phyloP scores from a whole-genome alignment of 2,329 filamentous ascomycete genomes.

The Aspergillus neoniger region DNA sequence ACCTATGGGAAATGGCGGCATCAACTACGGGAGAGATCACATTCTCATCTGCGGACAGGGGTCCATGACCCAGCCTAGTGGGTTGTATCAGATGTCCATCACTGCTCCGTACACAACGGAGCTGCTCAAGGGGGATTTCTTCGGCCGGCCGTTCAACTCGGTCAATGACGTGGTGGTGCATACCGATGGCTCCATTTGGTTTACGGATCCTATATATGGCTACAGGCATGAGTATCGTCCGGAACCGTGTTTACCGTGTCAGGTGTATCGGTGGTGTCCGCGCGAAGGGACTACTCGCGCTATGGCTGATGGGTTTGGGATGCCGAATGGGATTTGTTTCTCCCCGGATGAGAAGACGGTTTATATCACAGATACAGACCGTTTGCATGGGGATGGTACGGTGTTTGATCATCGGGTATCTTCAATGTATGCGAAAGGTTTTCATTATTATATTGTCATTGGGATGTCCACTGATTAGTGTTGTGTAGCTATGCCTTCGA shows the following conservation, averaged over 20 bases:
- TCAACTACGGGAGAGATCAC: constrained; percentile 46
- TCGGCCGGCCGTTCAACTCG: constrained; percentile 41
- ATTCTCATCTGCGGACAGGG: constrained; percentile 50
- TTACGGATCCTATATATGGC: constrained; percentile 43
- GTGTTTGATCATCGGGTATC: constrained; percentile 20
- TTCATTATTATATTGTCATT: not conserved
- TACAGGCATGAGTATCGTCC: constrained; percentile 39
- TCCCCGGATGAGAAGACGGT: constrained; percentile 41
- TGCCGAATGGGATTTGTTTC: constrained; percentile 49
- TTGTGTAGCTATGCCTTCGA: constrained; percentile 51
- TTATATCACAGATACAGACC: constrained; percentile 47
- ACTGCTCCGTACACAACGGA: constrained; percentile 25
- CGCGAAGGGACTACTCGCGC: constrained; percentile 35
- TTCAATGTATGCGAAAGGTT: constrained; percentile 26
- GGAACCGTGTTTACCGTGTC: constrained; percentile 35
- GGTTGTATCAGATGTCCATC: constrained; percentile 20
- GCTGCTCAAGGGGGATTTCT: constrained; percentile 35
- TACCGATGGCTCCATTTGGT: constrained; percentile 40
- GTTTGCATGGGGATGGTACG: constrained; percentile 26
- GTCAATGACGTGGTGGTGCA: constrained; percentile 44
- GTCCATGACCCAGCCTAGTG: constrained; percentile 12
- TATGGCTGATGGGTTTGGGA: constrained; percentile 42
- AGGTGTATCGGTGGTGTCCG: constrained; percentile 44
- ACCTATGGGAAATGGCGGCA: constrained; percentile 53
- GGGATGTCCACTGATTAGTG: not conserved